Evolutionary conservation across 2,329 filamentous ascomycete genomes (phyloP).

Genomic region (Diaporthe sp.): DNA sequence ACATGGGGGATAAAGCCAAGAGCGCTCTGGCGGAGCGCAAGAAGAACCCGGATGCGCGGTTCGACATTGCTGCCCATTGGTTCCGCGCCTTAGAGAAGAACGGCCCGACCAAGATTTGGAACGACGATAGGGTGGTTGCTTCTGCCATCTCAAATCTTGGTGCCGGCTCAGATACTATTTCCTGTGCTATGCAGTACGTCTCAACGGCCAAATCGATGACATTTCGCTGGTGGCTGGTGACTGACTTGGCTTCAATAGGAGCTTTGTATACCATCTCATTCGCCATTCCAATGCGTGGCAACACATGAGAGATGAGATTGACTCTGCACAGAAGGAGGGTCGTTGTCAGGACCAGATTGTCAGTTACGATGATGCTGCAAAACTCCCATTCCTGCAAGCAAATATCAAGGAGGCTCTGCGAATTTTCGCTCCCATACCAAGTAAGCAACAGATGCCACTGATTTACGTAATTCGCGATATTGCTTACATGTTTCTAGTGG

Average conservation of each 20-base stretch:
- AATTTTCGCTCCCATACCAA: conserved; percentile 45
- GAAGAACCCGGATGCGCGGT: conserved; percentile 45
- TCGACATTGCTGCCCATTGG: conserved; percentile 48
- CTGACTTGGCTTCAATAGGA: conserved; percentile 1
- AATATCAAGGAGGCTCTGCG: conserved; percentile 52
- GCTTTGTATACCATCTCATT: conserved; percentile 47
- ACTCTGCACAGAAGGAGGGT: conserved; percentile 40
- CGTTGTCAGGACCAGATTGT: conserved; percentile 42
- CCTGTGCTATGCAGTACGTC: conserved; percentile 43
- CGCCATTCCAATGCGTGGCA: conserved; percentile 42
- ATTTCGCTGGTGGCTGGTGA: neutral
- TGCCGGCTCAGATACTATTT: conserved; percentile 38
- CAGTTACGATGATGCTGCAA: conserved; percentile 47
- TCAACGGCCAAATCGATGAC: neutral
- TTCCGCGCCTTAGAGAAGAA: conserved; percentile 37
- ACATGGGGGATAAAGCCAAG: conserved; percentile 46
- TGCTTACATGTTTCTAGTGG: conserved; percentile 41
- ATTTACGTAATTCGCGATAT: neutral
- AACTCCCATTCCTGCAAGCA: conserved; percentile 51
- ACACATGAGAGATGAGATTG: conserved; percentile 45
- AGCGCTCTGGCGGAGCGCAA: conserved; percentile 44
- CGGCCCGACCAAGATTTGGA: conserved; percentile 6
- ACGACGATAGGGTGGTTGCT: conserved; percentile 5
- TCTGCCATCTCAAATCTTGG: conserved; percentile 25
- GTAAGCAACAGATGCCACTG: neutral